Percentiles rank a stretch among this genome's conserved stretches.
These are phyloP conservation scores for Candida ulmi DNA, from an alignment of 805 yeast species.

Conservation along the genomic window DNA sequence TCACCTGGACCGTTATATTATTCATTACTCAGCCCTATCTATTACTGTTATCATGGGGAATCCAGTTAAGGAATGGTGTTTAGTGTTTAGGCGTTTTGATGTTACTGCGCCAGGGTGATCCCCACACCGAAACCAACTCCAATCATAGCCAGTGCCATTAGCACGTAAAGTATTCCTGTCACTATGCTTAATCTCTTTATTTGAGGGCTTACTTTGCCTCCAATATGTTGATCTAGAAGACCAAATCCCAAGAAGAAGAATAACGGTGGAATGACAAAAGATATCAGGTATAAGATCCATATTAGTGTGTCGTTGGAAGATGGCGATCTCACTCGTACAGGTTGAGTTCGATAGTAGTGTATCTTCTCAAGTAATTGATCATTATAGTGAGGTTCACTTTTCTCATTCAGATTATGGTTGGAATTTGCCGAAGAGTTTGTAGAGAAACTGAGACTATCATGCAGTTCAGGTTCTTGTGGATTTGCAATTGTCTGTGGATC, in stretches of 20 bases:
- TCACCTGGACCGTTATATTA: too few species aligned
- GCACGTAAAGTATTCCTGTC: slow-evolving; percentile 13
- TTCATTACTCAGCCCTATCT: too few species aligned
- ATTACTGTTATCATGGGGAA: too few species aligned
- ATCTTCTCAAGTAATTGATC: slow-evolving; percentile 16
- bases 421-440: neutral
- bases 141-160: slow-evolving; percentile 31
- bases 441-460: neutral
- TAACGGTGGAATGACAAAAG: slow-evolving; percentile 23
- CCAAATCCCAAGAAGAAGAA: slow-evolving; percentile 25
- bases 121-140: slow-evolving; percentile 45
- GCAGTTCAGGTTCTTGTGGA: neutral
- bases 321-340: neutral
- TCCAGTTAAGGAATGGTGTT: too few species aligned
- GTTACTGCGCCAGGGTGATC: slow-evolving; percentile 10
- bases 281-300: slow-evolving; percentile 12
- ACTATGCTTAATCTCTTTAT: slow-evolving; percentile 15
- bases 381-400: slow-evolving; percentile 1
- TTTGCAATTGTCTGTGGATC: too few species aligned
- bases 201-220: slow-evolving; percentile 4
- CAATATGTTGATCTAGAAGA: slow-evolving; percentile 13
- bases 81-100: neutral
- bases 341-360: slow-evolving; percentile 11
- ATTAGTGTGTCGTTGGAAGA: neutral
- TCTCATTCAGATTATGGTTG: neutral